These are phyloP conservation scores for Salix suchowensis DNA, from an alignment of 345 rosid genomes.

Conservation along the genomic window DNA sequence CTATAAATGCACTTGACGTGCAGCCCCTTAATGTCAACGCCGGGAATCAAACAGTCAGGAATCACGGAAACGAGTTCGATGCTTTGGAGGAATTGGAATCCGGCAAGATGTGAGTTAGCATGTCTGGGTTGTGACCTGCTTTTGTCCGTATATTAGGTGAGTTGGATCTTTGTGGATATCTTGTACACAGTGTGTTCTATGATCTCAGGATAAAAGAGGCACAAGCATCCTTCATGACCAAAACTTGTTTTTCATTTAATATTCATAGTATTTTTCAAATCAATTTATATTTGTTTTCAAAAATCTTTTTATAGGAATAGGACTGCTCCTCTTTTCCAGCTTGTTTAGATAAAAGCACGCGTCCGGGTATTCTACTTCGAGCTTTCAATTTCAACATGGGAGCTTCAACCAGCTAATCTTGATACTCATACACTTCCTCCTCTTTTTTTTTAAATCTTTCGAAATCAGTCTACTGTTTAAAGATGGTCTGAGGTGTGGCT, in stretches of 20 bases:
- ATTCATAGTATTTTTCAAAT: no score
- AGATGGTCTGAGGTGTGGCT: no score
- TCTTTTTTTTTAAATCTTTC: no score
- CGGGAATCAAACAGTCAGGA: not conserved
- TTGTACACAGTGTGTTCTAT: not conserved
- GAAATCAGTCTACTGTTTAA: no score
- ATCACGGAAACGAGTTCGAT: slow-evolving; percentile 6
- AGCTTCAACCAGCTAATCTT: not conserved
- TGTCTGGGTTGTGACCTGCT: not conserved
- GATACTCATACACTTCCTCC: not conserved
- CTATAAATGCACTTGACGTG: slow-evolving; percentile 11
- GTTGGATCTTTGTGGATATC: not conserved
- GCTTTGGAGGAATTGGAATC: slow-evolving; percentile 26
- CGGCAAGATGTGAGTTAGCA: slow-evolving; percentile 19
- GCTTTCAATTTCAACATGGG: not conserved
- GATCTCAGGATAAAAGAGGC: not conserved
- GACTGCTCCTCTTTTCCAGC: no score
- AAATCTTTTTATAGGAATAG: no score
- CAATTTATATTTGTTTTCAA: no score
- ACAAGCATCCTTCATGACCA: no score
- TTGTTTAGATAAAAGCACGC: no score
- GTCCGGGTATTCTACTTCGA: not conserved
- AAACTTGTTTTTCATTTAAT: no score
- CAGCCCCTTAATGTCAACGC: slow-evolving; percentile 5
- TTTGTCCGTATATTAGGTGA: not conserved